Percentiles rank a stretch among this genome's conserved stretches.
Evolutionary conservation across 192 early-diverging fungal genomes (phyloP).

Genomic region (Kickxella alabastrina): DNA sequence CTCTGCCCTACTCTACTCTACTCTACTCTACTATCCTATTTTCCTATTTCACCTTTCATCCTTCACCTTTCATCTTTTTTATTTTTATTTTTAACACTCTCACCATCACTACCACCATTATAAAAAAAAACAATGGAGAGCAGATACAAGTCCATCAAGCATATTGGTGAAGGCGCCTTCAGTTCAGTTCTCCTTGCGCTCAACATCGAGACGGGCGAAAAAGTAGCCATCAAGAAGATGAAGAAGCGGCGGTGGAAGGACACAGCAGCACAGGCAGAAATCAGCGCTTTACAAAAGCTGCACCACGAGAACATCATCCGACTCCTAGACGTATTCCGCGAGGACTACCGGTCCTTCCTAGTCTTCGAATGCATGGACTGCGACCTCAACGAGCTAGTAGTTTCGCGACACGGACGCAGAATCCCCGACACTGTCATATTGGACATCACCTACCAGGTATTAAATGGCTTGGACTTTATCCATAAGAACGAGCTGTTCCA

Average conservation of each 20-base stretch:
- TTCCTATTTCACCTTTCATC: constrained; percentile 6
- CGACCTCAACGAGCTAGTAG: constrained; percentile 89
- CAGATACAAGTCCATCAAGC: constrained; percentile 48
- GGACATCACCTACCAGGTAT: constrained; percentile 83
- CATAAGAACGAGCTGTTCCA: constrained; percentile 94
- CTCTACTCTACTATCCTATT: neutral
- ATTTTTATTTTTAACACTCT: no score
- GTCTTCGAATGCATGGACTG: constrained; percentile 97
- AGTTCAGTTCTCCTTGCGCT: constrained; percentile 52
- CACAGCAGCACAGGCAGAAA: constrained; percentile 50
- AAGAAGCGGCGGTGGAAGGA: constrained; percentile 58
- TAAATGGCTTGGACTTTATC: constrained; percentile 84
- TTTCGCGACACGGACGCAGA: constrained; percentile 61
- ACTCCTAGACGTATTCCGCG: constrained; percentile 79
- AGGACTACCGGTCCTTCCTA: constrained; percentile 83
- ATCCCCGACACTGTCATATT: constrained; percentile 68
- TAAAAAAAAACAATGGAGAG: constrained; percentile 48
- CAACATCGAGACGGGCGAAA: constrained; percentile 43
- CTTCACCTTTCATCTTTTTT: constrained; percentile 17
- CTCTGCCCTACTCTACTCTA: neutral
- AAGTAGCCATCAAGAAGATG: constrained; percentile 56
- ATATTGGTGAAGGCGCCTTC: constrained; percentile 54
- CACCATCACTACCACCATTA: no score
- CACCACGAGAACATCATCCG: constrained; percentile 81
- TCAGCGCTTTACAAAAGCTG: constrained; percentile 47